These are phyloP conservation scores for Ceratocystis variospora DNA, from an alignment of 2,329 filamentous ascomycete species.

Conservation along the genomic window DNA sequence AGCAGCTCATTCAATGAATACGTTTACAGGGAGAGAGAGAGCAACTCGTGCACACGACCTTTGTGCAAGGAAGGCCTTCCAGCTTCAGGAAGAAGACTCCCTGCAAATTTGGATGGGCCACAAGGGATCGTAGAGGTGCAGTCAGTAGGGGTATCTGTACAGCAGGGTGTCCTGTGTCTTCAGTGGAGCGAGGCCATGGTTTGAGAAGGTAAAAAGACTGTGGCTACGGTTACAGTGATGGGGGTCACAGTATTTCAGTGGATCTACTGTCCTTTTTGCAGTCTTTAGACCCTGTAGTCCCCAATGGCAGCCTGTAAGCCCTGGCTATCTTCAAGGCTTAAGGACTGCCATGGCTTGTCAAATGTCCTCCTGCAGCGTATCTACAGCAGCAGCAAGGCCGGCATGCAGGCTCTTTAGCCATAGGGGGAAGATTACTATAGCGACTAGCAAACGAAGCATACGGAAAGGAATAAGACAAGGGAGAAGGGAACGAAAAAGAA, in stretches of 20 bases:
- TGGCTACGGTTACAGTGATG: no score
- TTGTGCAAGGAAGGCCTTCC: background rate
- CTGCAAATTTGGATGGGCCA: conserved; percentile 1
- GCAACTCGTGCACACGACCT: no score
- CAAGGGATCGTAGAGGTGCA: background rate
- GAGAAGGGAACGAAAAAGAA: background rate
- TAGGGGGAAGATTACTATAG: background rate
- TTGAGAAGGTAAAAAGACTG: background rate
- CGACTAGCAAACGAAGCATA: background rate
- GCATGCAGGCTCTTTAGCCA: conserved; percentile 6
- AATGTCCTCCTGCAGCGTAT: background rate
- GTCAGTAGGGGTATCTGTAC: background rate
- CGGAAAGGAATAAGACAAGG: background rate
- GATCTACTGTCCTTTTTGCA: no score
- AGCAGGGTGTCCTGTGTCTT: background rate
- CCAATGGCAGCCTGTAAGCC: background rate
- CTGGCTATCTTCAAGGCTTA: background rate
- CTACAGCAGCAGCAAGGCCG: background rate
- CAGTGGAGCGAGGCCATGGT: background rate
- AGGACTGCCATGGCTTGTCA: background rate
- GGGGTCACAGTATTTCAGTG: no score
- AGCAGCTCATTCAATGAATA: background rate
- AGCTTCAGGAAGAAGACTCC: background rate
- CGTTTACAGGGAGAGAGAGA: background rate
- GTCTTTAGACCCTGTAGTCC: background rate